Base-by-base conservation (phyloP, 495 filamentous ascomycete genomes). In the Cercophora newfieldiana region DNA sequence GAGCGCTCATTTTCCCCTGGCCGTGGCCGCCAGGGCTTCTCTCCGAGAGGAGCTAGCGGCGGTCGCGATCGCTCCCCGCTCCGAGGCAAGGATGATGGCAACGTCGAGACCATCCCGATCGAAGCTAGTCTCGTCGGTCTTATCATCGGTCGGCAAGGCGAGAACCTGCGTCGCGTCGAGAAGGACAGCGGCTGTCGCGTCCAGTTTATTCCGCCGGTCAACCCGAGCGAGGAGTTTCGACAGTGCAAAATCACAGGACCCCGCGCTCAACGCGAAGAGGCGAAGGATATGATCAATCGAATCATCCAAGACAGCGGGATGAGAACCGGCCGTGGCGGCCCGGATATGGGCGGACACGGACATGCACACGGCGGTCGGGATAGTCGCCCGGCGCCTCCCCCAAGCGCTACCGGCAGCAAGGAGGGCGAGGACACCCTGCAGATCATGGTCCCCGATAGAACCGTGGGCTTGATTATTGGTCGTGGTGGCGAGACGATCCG, bases 391-490 rank as follows among this genome's bases (percentile, higher is more conserved):
- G 74, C 77, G 59, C 54, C 59, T 33, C 65, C 63, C 22, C 49
- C 47, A 22, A 81, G 83, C 58, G 82, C 87, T 48, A 78, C 84
- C 18, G 78, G 89, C n/a, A n/a, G n/a, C 50, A 84, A 88, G 57
- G 88, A 89, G 57, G 88, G 88, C 59, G 91, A 94, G 74, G 88
- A 90, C 62, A 89, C 83, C 64, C 85, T 88, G 53, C 89, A 93
- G 76, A 93, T 95, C 66, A 92, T 94, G 88, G 91, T 95, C 7
- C 91, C 91, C n/a, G 92, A 94, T 77, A 85, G 90, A 64, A 94
- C 91, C 2, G 91, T 94, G 61, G 91, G 91, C 61, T 80, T 94
- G 30, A 94, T 94, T 66, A 94, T 94, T 67, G 91, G 91, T 24
- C 87, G 91, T 53, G 91, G 91, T 22, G 91, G 91, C 28, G 91